Base-by-base conservation (phyloP, 2,329 filamentous ascomycete genomes). In the Talaromyces islandicus region DNA sequence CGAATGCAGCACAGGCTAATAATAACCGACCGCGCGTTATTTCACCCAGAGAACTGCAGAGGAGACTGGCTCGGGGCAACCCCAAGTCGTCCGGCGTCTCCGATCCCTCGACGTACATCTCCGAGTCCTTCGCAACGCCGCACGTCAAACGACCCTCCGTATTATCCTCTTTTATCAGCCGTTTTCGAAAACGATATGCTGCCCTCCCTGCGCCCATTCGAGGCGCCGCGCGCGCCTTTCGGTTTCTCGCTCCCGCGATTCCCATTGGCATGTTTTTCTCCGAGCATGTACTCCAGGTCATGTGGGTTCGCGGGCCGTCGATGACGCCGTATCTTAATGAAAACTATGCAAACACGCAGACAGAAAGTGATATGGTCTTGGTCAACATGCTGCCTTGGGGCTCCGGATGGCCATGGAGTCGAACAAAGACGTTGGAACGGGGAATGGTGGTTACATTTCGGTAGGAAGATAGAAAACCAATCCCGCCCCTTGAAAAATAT, bases 281-380 rank as follows among this genome's bases (percentile, higher is more conserved):
- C 25, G 72, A 77, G 60, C 71, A 80, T 62, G 69, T 78, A 43
- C 62, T 73, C 53, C 71, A 75, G 35, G 64, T 77, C 27, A 75
- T 77, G 69, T 73, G 72, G 68, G 76, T 80, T 51, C 69, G 68
- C 14, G 79, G 79, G 0, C 73, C 74, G 5, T 91, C 88, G 21
- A 94, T 94, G 90, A 88, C 88, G 59, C 90, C 90, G 1, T 88
- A 86, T 63, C 77, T 93, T 58, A 92, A 92, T 68, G 79, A 85
- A 61, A 83, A 87, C 57, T 86, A 85, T 79, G 61, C 77, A 77
- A 63, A 71, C 54, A 71, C 68, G 54, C 70, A 76, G 27, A 71
- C 73, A 12, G 67, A 70, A 32, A 69, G 68, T 46, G 78, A 80
- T 50, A 69, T 75, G 60, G 74, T 80, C 12, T 63, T 78, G n/a